Percentiles rank a stretch among this genome's conserved stretches.
Conservation (phyloP, 1,284 basidiomycete species). For the Austroboletus novae-zelandiae region DNA sequence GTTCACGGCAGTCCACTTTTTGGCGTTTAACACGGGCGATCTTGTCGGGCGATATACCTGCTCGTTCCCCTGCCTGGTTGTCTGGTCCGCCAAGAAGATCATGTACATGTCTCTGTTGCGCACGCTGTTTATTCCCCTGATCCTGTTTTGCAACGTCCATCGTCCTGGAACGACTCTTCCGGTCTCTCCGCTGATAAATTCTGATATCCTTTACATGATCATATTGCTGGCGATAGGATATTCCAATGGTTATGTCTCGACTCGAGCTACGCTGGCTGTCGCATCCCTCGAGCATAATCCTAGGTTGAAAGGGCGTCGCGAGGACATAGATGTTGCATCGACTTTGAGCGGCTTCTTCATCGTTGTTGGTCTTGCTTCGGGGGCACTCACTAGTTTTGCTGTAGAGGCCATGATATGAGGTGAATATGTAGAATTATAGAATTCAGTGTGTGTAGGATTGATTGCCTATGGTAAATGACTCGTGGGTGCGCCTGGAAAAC, state of each 20-base stretch:
- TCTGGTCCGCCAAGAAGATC: slow-evolving; percentile 67
- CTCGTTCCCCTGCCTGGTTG: slow-evolving; percentile 58
- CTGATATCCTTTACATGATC: slow-evolving; percentile 72
- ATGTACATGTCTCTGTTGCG: slow-evolving; percentile 64
- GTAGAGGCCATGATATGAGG: slow-evolving; percentile 46
- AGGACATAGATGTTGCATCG: slow-evolving; percentile 82
- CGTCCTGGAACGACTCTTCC: slow-evolving; percentile 30
- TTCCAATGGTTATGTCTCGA: slow-evolving; percentile 75
- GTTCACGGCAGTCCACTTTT: slow-evolving; percentile 70
- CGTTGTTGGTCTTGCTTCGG: slow-evolving; percentile 71
- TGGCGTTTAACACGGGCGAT: slow-evolving; percentile 77
- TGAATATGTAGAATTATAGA: too few species aligned
- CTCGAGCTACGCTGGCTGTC: slow-evolving; percentile 69
- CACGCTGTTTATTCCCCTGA: slow-evolving; percentile 78
- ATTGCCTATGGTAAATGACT: slow-evolving; percentile 17
- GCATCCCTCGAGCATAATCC: slow-evolving; percentile 73
- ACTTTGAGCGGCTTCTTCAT: slow-evolving; percentile 78
- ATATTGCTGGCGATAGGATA: slow-evolving; percentile 73
- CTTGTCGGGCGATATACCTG: slow-evolving; percentile 75
- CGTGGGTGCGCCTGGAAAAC: slow-evolving; percentile 49
- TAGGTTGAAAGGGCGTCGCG: slow-evolving; percentile 54
- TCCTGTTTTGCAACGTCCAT: slow-evolving; percentile 81
- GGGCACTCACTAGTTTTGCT: slow-evolving; percentile 77
- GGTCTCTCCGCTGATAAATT: slow-evolving; percentile 56
- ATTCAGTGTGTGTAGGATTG: too few species aligned